A percentile compares a stretch with the other conserved stretches of the same genome.
Evolutionary conservation across 371 early-diverging fungal genomes (phyloP).

Genomic region (Globomyces sp.): DNA sequence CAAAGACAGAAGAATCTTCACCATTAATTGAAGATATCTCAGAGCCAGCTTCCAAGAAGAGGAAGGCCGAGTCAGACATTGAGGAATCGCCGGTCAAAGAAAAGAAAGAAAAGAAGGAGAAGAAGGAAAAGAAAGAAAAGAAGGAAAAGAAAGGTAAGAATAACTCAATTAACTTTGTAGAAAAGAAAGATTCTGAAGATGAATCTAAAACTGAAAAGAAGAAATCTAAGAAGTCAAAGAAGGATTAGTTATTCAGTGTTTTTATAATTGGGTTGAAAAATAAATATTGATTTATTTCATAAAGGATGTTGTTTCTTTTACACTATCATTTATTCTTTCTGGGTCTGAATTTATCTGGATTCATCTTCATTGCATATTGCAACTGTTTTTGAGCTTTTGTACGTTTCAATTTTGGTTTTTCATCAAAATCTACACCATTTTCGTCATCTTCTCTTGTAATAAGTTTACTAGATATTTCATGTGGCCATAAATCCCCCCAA

Average conservation of each 20-base stretch:
- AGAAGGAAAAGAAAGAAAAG: conserved; percentile 50
- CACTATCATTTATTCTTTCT: not conserved
- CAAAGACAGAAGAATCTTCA: conserved; percentile 1
- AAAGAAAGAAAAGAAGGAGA: conserved; percentile 49
- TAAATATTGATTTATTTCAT: not conserved
- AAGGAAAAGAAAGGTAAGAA: conserved; percentile 44
- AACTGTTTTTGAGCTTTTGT: no score
- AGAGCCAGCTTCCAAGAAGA: conserved; percentile 28
- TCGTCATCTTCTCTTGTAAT: not conserved
- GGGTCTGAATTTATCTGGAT: not conserved
- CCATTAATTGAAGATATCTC: conserved; percentile 43
- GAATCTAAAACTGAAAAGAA: conserved; percentile 10
- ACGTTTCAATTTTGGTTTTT: not conserved
- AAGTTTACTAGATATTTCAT: not conserved
- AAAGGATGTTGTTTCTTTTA: not conserved
- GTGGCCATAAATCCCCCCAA: conserved; percentile 41
- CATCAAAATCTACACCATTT: not conserved
- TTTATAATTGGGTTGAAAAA: not conserved
- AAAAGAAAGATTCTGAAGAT: conserved; percentile 7
- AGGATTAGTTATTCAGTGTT: not conserved
- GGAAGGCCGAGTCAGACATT: conserved; percentile 37
- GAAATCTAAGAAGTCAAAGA: not conserved
- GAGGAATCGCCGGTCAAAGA: conserved; percentile 40
- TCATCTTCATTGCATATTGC: not conserved
- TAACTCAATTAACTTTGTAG: conserved; percentile 24